A percentile compares a stretch with the other conserved stretches of the same genome.
phyloP scores from a whole-genome alignment of 176 grass and related monocot species.

The Avena atlantica region DNA sequence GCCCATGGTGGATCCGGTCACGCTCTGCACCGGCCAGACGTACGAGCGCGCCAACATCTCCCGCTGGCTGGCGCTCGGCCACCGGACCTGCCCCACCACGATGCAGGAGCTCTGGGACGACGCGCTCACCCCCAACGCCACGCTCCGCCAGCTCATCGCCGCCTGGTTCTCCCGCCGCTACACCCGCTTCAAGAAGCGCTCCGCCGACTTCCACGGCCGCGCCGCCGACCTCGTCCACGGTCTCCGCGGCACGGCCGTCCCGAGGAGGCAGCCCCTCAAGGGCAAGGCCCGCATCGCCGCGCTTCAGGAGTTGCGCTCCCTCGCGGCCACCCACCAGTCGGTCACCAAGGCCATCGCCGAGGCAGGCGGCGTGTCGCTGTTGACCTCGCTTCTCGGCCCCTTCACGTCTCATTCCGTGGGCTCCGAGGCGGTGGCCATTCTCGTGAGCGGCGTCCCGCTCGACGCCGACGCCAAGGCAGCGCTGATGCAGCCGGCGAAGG shows the following conservation, averaged over 20 bases:
- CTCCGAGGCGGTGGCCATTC: constrained; percentile 86
- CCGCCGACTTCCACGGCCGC: constrained; percentile 91
- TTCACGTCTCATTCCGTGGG: constrained; percentile 91
- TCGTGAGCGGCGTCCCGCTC: constrained; percentile 65
- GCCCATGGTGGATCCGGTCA: constrained; percentile 98
- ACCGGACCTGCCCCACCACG: constrained; percentile 93
- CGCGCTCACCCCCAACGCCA: constrained; percentile 84
- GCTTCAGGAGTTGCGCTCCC: constrained; percentile 69
- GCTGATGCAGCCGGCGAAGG: constrained; percentile 89
- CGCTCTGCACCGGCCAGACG: constrained; percentile 97
- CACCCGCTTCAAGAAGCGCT: constrained; percentile 85
- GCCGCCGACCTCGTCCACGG: constrained; percentile 71
- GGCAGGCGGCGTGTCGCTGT: constrained; percentile 55
- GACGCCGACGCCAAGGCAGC: constrained; percentile 64
- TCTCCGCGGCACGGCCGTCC: constrained; percentile 65
- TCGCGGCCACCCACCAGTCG: constrained; percentile 62
- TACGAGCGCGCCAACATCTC: constrained; percentile 94
- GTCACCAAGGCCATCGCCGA: constrained; percentile 74
- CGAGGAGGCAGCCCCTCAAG: constrained; percentile 62
- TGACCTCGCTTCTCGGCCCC: constrained; percentile 81
- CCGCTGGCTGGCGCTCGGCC: constrained; percentile 82
- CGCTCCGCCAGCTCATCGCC: constrained; percentile 84
- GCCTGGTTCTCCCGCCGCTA: constrained; percentile 95
- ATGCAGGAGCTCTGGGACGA: constrained; percentile 99
- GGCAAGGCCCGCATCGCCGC: constrained; percentile 77